phyloP scores from a whole-genome alignment of 164 flowering plant genomes.

The Kingdonia uniflora region DNA sequence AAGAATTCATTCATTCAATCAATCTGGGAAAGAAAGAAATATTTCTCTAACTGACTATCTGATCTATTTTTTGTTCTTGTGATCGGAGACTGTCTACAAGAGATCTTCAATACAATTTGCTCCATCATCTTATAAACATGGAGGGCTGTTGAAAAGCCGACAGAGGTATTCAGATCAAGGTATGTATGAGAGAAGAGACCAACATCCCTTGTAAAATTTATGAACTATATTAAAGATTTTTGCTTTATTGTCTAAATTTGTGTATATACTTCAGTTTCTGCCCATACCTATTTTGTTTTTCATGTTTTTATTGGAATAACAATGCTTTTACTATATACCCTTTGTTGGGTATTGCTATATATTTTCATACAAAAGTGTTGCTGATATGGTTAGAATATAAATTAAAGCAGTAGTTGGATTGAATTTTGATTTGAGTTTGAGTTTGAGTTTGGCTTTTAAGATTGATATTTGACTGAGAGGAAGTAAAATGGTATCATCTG shows the following conservation, averaged over 20 bases:
- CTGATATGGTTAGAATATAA: constrained; percentile 14
- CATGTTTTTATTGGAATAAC: constrained; percentile 22
- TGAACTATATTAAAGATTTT: constrained; percentile 13
- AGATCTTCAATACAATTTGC: constrained; percentile 13
- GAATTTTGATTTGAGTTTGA: background rate
- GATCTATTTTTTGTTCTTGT: constrained; percentile 2
- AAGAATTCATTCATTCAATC: no score
- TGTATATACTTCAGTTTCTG: constrained; percentile 8
- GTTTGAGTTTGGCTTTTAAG: background rate
- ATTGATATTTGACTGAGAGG: constrained; percentile 7
- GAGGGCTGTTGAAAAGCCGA: constrained; percentile 13
- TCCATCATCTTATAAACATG: constrained; percentile 8
- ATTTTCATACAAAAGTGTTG: constrained; percentile 17
- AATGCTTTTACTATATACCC: constrained; percentile 29
- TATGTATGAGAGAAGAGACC: constrained; percentile 3
- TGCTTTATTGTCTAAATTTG: constrained; percentile 10
- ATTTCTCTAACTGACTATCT: constrained; percentile 8
- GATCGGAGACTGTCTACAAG: constrained; percentile 6
- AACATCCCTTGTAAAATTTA: constrained; percentile 9
- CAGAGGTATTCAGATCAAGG: constrained; percentile 23
- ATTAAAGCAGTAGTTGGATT: constrained; percentile 6
- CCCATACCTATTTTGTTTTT: constrained; percentile 16
- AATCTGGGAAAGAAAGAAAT: background rate
- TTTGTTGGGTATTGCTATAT: constrained; percentile 10
- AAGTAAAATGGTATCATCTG: constrained; percentile 44